Base-by-base conservation (phyloP, 768 basidiomycete species). In the Harrya chromipes region DNA sequence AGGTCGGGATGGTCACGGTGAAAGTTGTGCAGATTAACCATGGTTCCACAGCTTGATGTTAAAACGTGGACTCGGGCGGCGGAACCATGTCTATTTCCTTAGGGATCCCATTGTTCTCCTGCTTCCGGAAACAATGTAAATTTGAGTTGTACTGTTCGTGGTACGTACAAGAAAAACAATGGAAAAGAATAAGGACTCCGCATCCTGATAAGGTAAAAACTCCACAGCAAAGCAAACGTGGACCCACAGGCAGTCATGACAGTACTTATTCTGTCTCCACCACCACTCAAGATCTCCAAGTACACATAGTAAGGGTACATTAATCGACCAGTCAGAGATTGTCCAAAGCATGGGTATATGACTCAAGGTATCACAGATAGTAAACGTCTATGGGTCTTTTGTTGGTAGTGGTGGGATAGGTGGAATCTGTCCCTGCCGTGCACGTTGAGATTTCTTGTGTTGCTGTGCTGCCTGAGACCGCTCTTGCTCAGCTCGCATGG, bases 401-500 rank as follows among this genome's bases (percentile, higher is more conserved):
- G 65, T 47, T 8, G 72, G 68, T 20, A 72, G 53, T 3, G 63
- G 50, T 6, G 66, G 70, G 17, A 73, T 27, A 21, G 60, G 50
- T 34, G 65, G 65, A 26, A 42, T 47, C 9, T 61, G 56, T 31
- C 43, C 63, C n/a, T 69, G 67, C 4, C 72, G 69, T 9, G 77
- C 75, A 46, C 86, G 77, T 60, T 80, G 81, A 33, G 77, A 65
- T 64, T 78, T 84, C 56, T 82, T 80, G 55, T 77, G 72, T 59
- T 81, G 78, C 12, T 73, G 70, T 52, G 82, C 83, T 51, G 78
- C 79, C 43, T 81, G 79, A n/a, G 84, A 79, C 47, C 80, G 76
- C 63, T 91, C 87, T 57, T 87, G 86, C 63, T 94, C 90, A 5
- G 82, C 83, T 60, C 89, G 87, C 75, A 93, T 82, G n/a, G 82